These are phyloP conservation scores for Onygenales sp. DNA, from an alignment of 2,329 filamentous ascomycete species.

Conservation along the genomic window DNA sequence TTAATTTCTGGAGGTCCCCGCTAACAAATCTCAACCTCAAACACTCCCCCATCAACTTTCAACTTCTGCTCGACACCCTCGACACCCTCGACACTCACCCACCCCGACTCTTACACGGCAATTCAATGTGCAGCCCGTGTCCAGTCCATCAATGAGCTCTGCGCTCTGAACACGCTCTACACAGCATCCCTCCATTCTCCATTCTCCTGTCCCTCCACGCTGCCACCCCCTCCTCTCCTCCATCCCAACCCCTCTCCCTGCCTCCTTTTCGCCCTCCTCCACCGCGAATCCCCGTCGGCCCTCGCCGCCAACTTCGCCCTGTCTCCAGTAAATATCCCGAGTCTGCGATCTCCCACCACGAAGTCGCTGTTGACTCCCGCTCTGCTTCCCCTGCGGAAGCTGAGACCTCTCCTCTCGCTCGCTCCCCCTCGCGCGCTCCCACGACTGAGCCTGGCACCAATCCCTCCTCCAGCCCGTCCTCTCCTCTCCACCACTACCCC, in stretches of 20 bases:
- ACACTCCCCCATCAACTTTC: too few relatives aligned
- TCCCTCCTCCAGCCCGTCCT: constrained; percentile 12
- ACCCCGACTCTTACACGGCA: too few relatives aligned
- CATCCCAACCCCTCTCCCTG: constrained; percentile 4
- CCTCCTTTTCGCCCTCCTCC: neutral
- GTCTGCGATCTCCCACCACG: neutral
- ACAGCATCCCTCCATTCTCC: neutral
- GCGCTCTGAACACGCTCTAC: neutral
- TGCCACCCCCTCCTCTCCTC: constrained; percentile 3
- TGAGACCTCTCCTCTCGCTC: constrained; percentile 18
- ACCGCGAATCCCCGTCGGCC: neutral
- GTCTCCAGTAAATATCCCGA: neutral
- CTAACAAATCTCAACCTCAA: too few relatives aligned
- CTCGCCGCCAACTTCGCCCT: neutral
- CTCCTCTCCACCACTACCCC: constrained; percentile 1
- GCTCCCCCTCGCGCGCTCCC: constrained; percentile 7
- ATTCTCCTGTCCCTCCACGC: neutral
- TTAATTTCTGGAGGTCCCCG: too few relatives aligned
- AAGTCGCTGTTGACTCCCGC: constrained; percentile 2
- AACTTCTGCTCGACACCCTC: too few relatives aligned
- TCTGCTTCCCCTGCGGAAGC: constrained; percentile 17
- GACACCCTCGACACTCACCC: too few relatives aligned
- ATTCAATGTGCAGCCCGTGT: neutral
- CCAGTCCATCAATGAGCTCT: neutral
- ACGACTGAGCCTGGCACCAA: constrained; percentile 16